Base-by-base conservation (phyloP, 2,329 filamentous ascomycete genomes). In the Aspergillus sp. region DNA sequence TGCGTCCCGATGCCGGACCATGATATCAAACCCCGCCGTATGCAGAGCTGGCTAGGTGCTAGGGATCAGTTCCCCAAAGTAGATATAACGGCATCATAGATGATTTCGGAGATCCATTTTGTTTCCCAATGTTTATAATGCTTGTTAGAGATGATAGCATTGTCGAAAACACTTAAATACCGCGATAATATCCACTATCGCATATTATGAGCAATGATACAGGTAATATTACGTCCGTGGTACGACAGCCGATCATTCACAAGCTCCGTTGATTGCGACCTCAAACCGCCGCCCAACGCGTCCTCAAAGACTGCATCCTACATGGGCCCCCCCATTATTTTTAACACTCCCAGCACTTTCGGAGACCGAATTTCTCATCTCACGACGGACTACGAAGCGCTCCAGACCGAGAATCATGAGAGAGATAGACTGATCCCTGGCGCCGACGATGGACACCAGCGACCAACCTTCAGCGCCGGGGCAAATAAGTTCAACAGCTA, bases 391-490 rank as follows among this genome's bases (percentile, higher is more conserved):
- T 7, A 47, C 62, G 59, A 49, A 56, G 50, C 37, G n/a, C 46
- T 35, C 21, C 33, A 59, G 31, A 62, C 47, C 31, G 12, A 59
- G 49, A 43, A 49, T 58, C 57, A 61, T 58, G 47, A 52, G 57
- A 57, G n/a, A 54, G 43, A 14, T 57, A 27, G 56, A 23, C 35
- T 45, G 31, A 60, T 61, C 50, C 54, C 52, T 59, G 55, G 57
- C 59, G 59, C 62, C 60, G 64, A 66, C 62, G 59, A 74, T 75
- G 69, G 67, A 71, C 57, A 62, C 63, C 53, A 64, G 57, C 57
- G 62, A 66, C 35, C 61, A 63, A 52, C 62, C 65, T 57, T 57
- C 62, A 41, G 61, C 59, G 31, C 60, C 68, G 41, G 65, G 66
- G 55, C 55, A 60, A 48, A 59, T 66, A 46, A 62, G 57, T 43